Evolutionary conservation across 768 basidiomycete species (phyloP).

Genomic region (Boletus rubroflammeus): DNA sequence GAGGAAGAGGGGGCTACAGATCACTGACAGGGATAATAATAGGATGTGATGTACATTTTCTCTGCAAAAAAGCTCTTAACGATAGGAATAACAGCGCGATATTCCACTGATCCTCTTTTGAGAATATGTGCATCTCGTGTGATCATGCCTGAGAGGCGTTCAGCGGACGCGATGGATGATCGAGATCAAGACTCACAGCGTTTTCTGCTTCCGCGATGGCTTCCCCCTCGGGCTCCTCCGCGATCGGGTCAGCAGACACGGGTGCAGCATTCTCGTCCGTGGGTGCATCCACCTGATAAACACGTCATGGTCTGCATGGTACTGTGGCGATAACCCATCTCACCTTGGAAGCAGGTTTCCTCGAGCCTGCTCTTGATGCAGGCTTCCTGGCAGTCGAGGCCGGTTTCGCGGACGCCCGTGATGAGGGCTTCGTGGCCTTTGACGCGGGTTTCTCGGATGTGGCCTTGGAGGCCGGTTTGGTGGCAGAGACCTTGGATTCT

Average conservation of each 20-base stretch:
- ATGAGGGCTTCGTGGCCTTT: constrained; percentile 38
- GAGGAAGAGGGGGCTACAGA: constrained; percentile 22
- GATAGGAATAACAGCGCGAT: constrained; percentile 11
- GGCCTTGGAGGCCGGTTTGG: constrained; percentile 32
- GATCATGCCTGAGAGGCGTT: constrained; percentile 19
- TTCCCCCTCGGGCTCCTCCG: constrained; percentile 50
- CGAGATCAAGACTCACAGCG: constrained; percentile 14
- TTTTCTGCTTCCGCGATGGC: constrained; percentile 39
- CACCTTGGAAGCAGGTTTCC: constrained; percentile 65
- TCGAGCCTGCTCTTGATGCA: constrained; percentile 54
- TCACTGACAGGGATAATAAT: constrained; percentile 33
- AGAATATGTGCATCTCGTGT: constrained; percentile 11
- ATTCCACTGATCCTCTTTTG: constrained; percentile 12
- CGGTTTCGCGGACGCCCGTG: constrained; percentile 40
- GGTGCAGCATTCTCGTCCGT: constrained; percentile 39
- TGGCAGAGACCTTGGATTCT: constrained; percentile 30
- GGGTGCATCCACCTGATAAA: constrained; percentile 32
- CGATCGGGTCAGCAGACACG: constrained; percentile 44
- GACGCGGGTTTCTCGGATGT: constrained; percentile 41
- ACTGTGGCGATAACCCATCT: constrained; percentile 5
- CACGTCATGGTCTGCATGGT: neutral
- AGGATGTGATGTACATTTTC: constrained; percentile 32
- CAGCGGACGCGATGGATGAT: neutral
- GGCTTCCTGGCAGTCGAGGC: constrained; percentile 49
- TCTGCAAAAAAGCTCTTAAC: constrained; percentile 22